Base-by-base conservation (phyloP, 2,329 filamentous ascomycete species). In the Cordyceps cateniannulata region DNA sequence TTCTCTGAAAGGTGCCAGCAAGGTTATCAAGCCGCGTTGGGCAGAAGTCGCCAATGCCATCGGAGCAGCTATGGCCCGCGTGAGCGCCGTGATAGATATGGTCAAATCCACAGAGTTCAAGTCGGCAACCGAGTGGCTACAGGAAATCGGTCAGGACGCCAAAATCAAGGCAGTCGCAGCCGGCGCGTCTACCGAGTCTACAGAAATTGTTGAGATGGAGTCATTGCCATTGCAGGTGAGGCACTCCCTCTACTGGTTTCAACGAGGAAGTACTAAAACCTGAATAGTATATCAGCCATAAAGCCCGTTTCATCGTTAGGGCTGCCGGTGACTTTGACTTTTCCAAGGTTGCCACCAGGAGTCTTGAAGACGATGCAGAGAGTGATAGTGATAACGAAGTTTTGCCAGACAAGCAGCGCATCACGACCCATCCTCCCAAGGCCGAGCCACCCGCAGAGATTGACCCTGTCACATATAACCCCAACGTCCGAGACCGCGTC, bases 11-110 rank as follows among this genome's bases (percentile, higher is more conserved):
- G 84, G 84, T 1, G 84, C 83, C 9, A 83, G 80, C 62, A 75
- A 72, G 35, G 81, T 87, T 1, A 70, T 85, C 49, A 84, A 81
- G 63, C 83, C 83, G 0, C 72, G 77, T 45, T 85, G 78, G 74
- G 80, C 82, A 2, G 79, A 78, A 3, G 82, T 87, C 1, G 85
- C 85, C 9, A 88, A 88, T 66, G 85, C 85, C 0, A 84, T 88
- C 10, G 85, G 85, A 1, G 85, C 85, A 9, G 85, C 85, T 1
- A 85, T 84, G 61, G 83, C 84, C 1, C 74, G 82, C 44, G 83
- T 87, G 2, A 85, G 81, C 62, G 79, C 80, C 1, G 77, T 81
- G 0, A 73, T 81, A 10, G 81, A 83, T 62, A 78, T 76, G 0
- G 76, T 82, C 25, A 77, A 80, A 61, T 79, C 77, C 0, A 82